Base-by-base conservation (phyloP, 2,329 filamentous ascomycete genomes). In the Chrysoporthe puriensis region DNA sequence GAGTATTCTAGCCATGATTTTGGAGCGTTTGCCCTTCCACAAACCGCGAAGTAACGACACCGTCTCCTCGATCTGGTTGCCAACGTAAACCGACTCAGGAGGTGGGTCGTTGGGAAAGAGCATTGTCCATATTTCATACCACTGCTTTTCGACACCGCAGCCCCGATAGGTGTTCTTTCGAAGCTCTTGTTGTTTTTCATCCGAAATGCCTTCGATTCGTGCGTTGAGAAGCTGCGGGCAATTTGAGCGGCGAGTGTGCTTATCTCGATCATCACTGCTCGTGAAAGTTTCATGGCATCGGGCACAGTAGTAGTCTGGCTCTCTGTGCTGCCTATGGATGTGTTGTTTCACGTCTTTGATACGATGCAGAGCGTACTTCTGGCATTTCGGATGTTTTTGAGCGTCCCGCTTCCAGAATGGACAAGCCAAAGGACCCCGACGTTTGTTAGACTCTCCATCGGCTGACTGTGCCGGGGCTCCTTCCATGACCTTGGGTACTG, bases 261-360 rank as follows among this genome's bases (percentile, higher is more conserved):
- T 32, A 8, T 64, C 63, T 8, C 56, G 54, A 13, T 40, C 32
- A 36, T 16, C 26, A n/a, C 26, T 46, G 1, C 16, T 52, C 0
- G 1, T 18, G 46, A 66, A 61, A 4, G 34, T 4, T 0, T 16
- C 2, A 18, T 34, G 62, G 48, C 64, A 66, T 8, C 57, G 58
- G 3, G 56, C 57, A 43, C 64, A 66, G 18, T 66, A 66, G 8
- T 46, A 46, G 0, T 16, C 11, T 1, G 63, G 63, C 2, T 65
- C 44, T 16, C 40, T 60, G 34, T 65, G 63, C 11, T 21, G 56
- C 7, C 63, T 5, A 43, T 65, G 60, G 1, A 65, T 1, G 6
- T 65, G 63, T 36, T 65, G 63, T 11, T 65, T 65, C n/a, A 65
- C 63, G 16, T 60, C 63, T 6, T 66, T 62, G 44, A 62, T 62